A percentile compares a stretch with the other conserved stretches of the same genome.
phyloP scores from a whole-genome alignment of 345 rosid species.

The Bruguiera sexangula region DNA sequence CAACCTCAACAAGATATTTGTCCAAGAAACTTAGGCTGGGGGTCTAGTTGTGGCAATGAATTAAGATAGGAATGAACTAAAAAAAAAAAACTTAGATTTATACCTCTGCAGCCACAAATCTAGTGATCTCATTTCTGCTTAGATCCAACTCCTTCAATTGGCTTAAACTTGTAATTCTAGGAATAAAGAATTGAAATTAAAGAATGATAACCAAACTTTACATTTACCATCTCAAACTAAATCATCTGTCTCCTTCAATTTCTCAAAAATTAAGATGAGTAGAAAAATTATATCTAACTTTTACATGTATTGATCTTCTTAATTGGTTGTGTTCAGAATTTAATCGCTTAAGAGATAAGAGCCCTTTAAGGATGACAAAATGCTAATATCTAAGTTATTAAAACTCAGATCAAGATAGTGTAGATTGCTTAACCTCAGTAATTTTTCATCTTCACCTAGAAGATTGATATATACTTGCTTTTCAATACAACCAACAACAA shows the following conservation, averaged over 20 bases:
- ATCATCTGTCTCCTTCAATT: background rate
- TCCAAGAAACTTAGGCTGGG: too few relatives aligned
- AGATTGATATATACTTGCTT: too few relatives aligned
- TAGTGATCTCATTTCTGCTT: background rate
- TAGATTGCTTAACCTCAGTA: background rate
- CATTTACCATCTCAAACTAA: background rate
- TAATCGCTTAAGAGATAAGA: background rate
- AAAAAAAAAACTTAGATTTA: background rate
- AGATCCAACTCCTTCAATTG: slow-evolving; percentile 11
- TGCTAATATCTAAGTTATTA: background rate
- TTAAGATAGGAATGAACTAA: too few relatives aligned
- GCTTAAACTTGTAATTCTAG: background rate
- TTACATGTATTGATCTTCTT: background rate
- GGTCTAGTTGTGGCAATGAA: background rate
- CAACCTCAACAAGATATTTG: too few relatives aligned
- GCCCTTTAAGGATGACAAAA: background rate
- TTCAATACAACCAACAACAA: too few relatives aligned
- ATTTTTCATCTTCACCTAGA: too few relatives aligned
- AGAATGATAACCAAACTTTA: background rate
- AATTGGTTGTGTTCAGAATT: background rate
- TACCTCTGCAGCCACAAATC: slow-evolving; percentile 9
- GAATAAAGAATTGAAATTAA: background rate
- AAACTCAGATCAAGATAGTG: background rate
- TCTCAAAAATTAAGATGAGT: background rate
- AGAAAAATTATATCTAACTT: background rate